A percentile compares a stretch with the other conserved stretches of the same genome.
These are phyloP conservation scores for Hypomyces perniciosus DNA, from an alignment of 2,329 filamentous ascomycete genomes.

Conservation along the genomic window DNA sequence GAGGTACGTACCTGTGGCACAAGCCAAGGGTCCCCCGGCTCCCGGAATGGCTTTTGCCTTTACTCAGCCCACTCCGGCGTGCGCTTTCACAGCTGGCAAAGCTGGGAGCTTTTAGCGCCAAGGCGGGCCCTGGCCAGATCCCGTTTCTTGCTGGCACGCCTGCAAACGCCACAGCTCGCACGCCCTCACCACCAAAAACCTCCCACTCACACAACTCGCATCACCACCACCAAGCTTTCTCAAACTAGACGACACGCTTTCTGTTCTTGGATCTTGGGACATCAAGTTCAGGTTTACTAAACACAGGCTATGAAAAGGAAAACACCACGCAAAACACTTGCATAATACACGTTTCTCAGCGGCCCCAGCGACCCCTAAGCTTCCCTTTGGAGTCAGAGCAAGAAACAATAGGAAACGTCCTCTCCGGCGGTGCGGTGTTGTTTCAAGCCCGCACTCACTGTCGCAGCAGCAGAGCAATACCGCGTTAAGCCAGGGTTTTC, in stretches of 20 bases:
- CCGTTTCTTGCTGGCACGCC: neutral
- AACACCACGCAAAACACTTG: neutral
- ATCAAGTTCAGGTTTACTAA: neutral
- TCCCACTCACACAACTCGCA: neutral
- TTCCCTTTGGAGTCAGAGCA: neutral
- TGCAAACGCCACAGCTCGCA: neutral
- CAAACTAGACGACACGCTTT: neutral
- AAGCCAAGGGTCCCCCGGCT: constrained; percentile 5
- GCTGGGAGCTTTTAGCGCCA: neutral
- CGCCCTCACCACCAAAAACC: neutral
- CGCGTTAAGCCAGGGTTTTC: too few species aligned
- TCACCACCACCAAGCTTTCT: neutral
- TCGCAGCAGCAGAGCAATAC: too few species aligned
- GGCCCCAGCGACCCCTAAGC: neutral
- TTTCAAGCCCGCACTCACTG: neutral
- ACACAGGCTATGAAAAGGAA: neutral
- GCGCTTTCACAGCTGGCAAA: neutral
- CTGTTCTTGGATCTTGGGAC: neutral
- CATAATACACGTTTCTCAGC: neutral
- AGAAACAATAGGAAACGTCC: neutral
- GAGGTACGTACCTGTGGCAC: neutral
- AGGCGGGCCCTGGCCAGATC: neutral
- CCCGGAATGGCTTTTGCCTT: constrained; percentile 3
- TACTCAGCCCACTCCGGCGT: neutral
- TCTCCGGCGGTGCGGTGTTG: neutral